Percentiles rank a stretch among this genome's conserved stretches.
Conservation (phyloP, 768 basidiomycete species). For the Mycena amicta region DNA sequence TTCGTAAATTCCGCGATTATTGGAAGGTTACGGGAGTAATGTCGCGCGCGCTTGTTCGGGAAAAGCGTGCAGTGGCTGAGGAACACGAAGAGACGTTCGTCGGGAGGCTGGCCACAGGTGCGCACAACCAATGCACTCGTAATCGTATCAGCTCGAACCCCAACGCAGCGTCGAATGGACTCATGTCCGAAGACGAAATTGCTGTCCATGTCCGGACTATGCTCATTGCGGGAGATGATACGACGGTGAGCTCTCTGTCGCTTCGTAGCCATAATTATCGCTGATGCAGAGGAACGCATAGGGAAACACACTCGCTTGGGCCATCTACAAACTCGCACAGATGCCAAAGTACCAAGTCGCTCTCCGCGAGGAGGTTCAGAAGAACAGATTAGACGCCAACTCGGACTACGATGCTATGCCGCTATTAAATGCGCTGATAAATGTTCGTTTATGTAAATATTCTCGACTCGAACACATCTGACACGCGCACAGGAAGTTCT, state of each 20-base stretch:
- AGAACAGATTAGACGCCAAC: background rate
- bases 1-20: background rate
- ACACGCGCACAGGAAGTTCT: no score
- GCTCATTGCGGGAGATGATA: constrained; percentile 15
- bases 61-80: background rate
- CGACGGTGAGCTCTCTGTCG: constrained; percentile 2
- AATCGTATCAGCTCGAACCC: background rate
- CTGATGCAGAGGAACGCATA: background rate
- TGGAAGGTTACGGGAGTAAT: background rate
- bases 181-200: constrained; percentile 16
- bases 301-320: constrained; percentile 14
- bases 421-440: constrained; percentile 21
- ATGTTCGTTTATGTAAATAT: no score
- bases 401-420: constrained; percentile 7
- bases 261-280: background rate
- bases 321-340: constrained; percentile 7
- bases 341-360: constrained; percentile 8
- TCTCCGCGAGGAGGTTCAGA: constrained; percentile 1
- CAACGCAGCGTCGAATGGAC: background rate
- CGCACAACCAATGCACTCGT: no score
- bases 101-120: background rate
- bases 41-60: background rate
- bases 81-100: background rate
- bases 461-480: no score
- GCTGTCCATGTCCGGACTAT: constrained; percentile 8